Conservation (phyloP, 305 asterid species). For the Fraxinus dipetala region DNA sequence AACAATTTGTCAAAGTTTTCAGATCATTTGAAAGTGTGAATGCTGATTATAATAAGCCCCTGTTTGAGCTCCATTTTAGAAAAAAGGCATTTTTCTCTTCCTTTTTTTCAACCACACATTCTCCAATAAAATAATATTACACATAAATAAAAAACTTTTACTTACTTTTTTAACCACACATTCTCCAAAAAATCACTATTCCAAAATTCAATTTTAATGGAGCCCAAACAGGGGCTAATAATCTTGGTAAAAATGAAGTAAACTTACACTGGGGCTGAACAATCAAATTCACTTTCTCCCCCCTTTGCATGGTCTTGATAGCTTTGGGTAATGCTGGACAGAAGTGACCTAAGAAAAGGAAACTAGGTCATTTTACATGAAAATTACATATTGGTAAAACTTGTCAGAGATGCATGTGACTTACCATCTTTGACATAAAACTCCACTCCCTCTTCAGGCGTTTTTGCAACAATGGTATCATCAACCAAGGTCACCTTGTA, state of each 20-base stretch:
- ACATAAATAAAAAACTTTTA: too few species aligned
- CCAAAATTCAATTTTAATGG: not conserved
- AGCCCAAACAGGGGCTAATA: not conserved
- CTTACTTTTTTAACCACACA: not conserved
- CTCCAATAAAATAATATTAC: not conserved
- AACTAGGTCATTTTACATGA: not conserved
- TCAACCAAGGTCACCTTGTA: conserved; percentile 49
- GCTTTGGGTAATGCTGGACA: conserved; percentile 66
- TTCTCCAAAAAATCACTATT: not conserved
- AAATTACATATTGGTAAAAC: not conserved
- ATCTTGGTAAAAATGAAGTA: conserved; percentile 13
- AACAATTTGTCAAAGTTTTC: not conserved
- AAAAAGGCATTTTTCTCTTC: not conserved
- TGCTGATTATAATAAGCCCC: conserved; percentile 8
- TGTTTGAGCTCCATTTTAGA: too few species aligned
- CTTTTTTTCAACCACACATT: not conserved
- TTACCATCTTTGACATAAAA: conserved; percentile 67
- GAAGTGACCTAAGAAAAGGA: conserved; percentile 47
- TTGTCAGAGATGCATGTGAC: conserved; percentile 8
- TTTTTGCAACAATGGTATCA: conserved; percentile 47
- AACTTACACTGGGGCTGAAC: conserved; percentile 62
- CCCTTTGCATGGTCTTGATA: conserved; percentile 65
- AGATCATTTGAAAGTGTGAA: not conserved
- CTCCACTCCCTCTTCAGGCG: conserved; percentile 60
- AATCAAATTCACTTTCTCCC: conserved; percentile 56